Evolutionary conservation across 495 filamentous ascomycete species (phyloP), one percentile per base, ranked within the genome.

Genomic region (Podospora sp.): DNA sequence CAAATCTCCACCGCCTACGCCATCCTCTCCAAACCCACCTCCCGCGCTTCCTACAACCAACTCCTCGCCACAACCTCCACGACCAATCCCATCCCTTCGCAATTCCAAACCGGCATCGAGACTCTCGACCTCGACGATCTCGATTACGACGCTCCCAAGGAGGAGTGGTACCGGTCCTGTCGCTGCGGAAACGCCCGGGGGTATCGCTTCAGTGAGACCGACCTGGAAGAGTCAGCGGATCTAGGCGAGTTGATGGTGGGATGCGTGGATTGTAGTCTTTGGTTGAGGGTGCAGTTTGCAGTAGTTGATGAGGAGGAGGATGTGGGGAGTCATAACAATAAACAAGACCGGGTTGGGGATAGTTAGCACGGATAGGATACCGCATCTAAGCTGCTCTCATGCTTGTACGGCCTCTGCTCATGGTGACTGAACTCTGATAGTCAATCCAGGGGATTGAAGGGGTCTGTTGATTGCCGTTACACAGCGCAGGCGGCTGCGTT

Each of bases 121-220:
- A 85, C 85, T 1, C 83, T 95, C n/a, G 93, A 97, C 80, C 78
- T 97, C 24, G 93, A 95, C 73, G 92, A 93, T 69, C 76, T 96
- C 29, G 76, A 69, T 0, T 88, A 79, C 66, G 86, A 90, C 63
- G 84, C 87, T 26, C 1, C 36, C 11, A 18, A 21, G 11, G 46
- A 18, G 20, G 57, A 76, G 25, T 96, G 91, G 90, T 90, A 85
- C 71, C 85, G 87, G 33, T 68, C 80, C 8, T 97, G 93, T 78
- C 86, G 93, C 53, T 97, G 93, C 79, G 93, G 93, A 20, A 91
- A 93, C 78, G 82, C 83, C 53, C 81, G 82, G 22, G 93, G 91
- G 0, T 97, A 90, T 65, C 68, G 86, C 27, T 81, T 96, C 12
- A 84, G 80, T 1, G 92, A 96, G 74, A 71, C 73, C 6, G 89